Percentiles rank a stretch among this genome's conserved stretches.
These are phyloP conservation scores for Coemansia sp. DNA, from an alignment of 192 early-diverging fungal species.

Conservation along the genomic window DNA sequence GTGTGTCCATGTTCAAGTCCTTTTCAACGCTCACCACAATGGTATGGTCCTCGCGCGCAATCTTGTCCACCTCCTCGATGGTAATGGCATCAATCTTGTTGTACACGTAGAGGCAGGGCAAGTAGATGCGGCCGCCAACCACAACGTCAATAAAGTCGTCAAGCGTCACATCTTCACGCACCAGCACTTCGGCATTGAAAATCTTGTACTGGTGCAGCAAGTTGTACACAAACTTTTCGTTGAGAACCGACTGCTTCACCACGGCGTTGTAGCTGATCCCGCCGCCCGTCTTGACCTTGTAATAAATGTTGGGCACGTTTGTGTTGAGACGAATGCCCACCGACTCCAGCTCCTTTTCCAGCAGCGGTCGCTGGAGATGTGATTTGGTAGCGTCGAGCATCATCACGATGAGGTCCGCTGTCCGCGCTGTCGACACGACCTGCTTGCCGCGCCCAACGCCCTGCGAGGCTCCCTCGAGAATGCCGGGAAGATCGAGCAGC, in stretches of 20 bases:
- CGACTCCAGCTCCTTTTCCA: conserved; percentile 91
- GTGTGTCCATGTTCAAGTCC: conserved; percentile 87
- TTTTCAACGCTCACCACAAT: conserved; percentile 88
- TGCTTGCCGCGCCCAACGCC: conserved; percentile 98
- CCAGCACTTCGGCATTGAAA: conserved; percentile 95
- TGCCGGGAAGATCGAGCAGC: conserved; percentile 96
- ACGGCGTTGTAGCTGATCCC: conserved; percentile 94
- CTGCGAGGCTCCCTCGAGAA: conserved; percentile 95
- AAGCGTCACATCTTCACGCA: conserved; percentile 93
- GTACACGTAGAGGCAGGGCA: conserved; percentile 91
- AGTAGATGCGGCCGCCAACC: conserved; percentile 93
- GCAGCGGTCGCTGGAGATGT: conserved; percentile 70
- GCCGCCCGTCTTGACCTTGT: conserved; percentile 95
- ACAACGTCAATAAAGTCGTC: conserved; percentile 99
- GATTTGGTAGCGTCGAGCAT: conserved; percentile 97
- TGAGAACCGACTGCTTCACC: conserved; percentile 77
- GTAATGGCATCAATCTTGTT: conserved; percentile 98
- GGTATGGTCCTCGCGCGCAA: conserved; percentile 86
- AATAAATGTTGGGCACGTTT: conserved; percentile 86
- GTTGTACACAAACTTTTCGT: conserved; percentile 86
- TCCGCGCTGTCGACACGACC: conserved; percentile 95
- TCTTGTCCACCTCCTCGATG: conserved; percentile 88
- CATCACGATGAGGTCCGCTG: conserved; percentile 94
- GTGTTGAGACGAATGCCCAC: conserved; percentile 94
- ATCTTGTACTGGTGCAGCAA: conserved; percentile 97